phyloP scores from a whole-genome alignment of 805 yeast genomes.

The Saturnispora saitoi region DNA sequence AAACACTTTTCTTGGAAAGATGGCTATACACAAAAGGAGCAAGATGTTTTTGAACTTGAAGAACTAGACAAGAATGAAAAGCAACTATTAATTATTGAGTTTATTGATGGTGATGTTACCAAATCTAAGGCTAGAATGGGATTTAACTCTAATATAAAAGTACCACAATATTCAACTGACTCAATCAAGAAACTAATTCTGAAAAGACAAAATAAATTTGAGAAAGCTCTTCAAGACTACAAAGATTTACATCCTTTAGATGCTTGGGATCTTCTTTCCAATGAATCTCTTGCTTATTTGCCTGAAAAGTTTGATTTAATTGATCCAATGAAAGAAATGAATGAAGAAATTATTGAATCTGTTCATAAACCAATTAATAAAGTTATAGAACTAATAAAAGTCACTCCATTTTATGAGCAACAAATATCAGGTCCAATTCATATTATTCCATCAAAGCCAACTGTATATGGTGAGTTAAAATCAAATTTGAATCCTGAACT shows the following conservation, averaged over 20 bases:
- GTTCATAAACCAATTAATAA: constrained; percentile 28
- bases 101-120: constrained; percentile 55
- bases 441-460: constrained; percentile 34
- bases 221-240: constrained; percentile 31
- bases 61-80: constrained; percentile 30
- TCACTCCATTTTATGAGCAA: constrained; percentile 43
- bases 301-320: constrained; percentile 43
- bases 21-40: constrained; percentile 50
- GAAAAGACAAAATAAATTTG: constrained; percentile 48
- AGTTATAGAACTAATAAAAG: constrained; percentile 42
- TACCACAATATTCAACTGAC: constrained; percentile 44
- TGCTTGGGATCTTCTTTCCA: constrained; percentile 36
- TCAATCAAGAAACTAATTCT: constrained; percentile 54
- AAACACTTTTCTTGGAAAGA: constrained; percentile 35
- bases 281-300: constrained; percentile 29
- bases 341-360: constrained; percentile 21
- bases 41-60: constrained; percentile 43
- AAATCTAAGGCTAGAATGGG: constrained; percentile 40
- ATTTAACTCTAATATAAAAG: constrained; percentile 35
- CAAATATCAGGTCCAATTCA: constrained; percentile 51
- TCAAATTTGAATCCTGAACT: constrained; percentile 47
- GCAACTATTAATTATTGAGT: constrained; percentile 65
- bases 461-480: constrained; percentile 41
- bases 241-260: constrained; percentile 17
- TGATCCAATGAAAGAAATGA: constrained; percentile 59